phyloP scores from a whole-genome alignment of 345 rosid species.

The Linum lewisii region DNA sequence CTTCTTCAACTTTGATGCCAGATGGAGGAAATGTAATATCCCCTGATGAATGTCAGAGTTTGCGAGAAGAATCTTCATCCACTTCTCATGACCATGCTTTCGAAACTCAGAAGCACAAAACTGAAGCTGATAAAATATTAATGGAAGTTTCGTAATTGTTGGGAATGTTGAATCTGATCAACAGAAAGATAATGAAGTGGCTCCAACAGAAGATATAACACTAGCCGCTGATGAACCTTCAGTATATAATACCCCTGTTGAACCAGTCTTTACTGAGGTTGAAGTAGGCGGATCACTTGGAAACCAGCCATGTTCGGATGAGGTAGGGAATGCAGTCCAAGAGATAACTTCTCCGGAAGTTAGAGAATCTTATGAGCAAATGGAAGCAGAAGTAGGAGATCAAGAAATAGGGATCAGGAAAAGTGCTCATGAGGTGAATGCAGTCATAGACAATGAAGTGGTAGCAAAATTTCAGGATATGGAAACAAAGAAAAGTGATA shows the following conservation, averaged over 20 bases:
- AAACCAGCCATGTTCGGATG: neutral
- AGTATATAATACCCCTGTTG: neutral
- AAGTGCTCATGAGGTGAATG: neutral
- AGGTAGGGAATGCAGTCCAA: neutral
- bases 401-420: neutral
- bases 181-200: neutral
- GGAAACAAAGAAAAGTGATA: neutral
- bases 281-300: neutral
- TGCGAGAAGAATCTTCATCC: constrained; percentile 15
- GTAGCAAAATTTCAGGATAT: constrained; percentile 17
- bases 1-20: constrained; percentile 23
- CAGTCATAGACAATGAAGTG: neutral
- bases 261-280: neutral
- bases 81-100: constrained; percentile 15
- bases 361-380: neutral
- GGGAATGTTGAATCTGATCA: constrained; percentile 20
- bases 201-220: neutral
- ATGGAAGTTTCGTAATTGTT: constrained; percentile 21
- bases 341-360: neutral
- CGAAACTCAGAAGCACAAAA: constrained; percentile 19
- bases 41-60: constrained; percentile 20
- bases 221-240: neutral
- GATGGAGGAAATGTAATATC: constrained; percentile 31
- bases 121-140: constrained; percentile 21
- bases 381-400: neutral